phyloP scores from a whole-genome alignment of 1,284 basidiomycete genomes.

The Tilletia caries region DNA sequence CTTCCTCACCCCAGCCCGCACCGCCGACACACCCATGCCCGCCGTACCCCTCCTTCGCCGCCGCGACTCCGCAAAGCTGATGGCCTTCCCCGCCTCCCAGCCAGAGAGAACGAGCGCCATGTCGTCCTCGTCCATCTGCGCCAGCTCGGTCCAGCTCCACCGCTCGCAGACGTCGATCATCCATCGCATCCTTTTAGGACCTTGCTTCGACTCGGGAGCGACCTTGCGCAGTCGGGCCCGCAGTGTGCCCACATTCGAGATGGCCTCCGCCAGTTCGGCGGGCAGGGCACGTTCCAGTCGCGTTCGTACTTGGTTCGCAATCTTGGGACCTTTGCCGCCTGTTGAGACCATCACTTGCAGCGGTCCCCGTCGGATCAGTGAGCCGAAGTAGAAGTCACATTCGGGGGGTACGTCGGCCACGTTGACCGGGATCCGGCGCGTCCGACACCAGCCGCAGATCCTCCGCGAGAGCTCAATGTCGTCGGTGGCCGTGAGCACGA shows the following conservation, averaged over 20 bases:
- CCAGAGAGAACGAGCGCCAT: constrained; percentile 49
- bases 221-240: constrained; percentile 67
- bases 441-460: constrained; percentile 72
- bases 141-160: constrained; percentile 77
- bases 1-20: constrained; percentile 1
- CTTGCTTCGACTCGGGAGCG: constrained; percentile 71
- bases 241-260: constrained; percentile 73
- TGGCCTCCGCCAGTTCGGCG: constrained; percentile 71
- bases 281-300: constrained; percentile 70
- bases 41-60: constrained; percentile 18
- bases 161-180: constrained; percentile 84
- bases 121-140: constrained; percentile 62
- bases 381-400: constrained; percentile 98
- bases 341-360: constrained; percentile 95
- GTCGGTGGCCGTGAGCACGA: constrained; percentile 93
- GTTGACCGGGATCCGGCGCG: constrained; percentile 77
- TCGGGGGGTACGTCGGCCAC: constrained; percentile 83
- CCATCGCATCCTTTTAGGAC: constrained; percentile 84
- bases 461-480: constrained; percentile 68
- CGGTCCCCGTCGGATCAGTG: constrained; percentile 83
- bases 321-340: constrained; percentile 84
- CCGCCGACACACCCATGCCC: constrained; percentile 18
- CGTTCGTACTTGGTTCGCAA: constrained; percentile 77
- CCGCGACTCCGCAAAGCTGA: constrained; percentile 29
- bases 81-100: constrained; percentile 51